A percentile compares a stretch with the other conserved stretches of the same genome.
These are phyloP conservation scores for Heterococcus sp. DNA, from an alignment of 108 stramenopile species.

Conservation along the genomic window DNA sequence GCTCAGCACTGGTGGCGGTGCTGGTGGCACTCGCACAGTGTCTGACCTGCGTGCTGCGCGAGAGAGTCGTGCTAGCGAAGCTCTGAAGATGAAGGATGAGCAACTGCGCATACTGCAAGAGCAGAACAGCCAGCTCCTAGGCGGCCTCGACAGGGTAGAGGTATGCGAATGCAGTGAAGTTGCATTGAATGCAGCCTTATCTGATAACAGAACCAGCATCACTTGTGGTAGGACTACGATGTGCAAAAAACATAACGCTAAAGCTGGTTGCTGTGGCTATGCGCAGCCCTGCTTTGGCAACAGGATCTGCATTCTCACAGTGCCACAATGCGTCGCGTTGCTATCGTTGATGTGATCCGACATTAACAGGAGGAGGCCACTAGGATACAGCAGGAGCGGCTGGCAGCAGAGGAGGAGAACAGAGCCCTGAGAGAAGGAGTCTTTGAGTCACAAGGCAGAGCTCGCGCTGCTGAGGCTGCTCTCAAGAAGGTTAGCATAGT, in stretches of 20 bases:
- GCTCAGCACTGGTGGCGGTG: no score
- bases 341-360: no score
- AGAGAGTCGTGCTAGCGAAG: slow-evolving; percentile 65
- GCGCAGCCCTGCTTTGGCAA: no score
- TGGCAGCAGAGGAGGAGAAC: slow-evolving; percentile 63
- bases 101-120: slow-evolving; percentile 69
- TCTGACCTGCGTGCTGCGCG: slow-evolving; percentile 37
- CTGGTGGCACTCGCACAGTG: no score
- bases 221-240: no score
- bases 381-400: slow-evolving; percentile 50
- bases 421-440: slow-evolving; percentile 60
- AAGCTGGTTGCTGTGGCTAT: no score
- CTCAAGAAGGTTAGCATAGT: slow-evolving; percentile 56
- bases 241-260: no score
- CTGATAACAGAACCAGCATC: no score
- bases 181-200: no score
- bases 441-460: slow-evolving; percentile 60
- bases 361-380: slow-evolving; percentile 65
- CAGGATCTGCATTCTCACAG: no score
- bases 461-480: slow-evolving; percentile 62
- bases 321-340: no score
- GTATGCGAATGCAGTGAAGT: no score
- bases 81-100: slow-evolving; percentile 73
- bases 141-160: slow-evolving; percentile 67
- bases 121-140: slow-evolving; percentile 67